Evolutionary conservation across 169 alveolate species (phyloP), one percentile per base, ranked within the genome.

Genomic region (Besnoitia besnoiti): DNA sequence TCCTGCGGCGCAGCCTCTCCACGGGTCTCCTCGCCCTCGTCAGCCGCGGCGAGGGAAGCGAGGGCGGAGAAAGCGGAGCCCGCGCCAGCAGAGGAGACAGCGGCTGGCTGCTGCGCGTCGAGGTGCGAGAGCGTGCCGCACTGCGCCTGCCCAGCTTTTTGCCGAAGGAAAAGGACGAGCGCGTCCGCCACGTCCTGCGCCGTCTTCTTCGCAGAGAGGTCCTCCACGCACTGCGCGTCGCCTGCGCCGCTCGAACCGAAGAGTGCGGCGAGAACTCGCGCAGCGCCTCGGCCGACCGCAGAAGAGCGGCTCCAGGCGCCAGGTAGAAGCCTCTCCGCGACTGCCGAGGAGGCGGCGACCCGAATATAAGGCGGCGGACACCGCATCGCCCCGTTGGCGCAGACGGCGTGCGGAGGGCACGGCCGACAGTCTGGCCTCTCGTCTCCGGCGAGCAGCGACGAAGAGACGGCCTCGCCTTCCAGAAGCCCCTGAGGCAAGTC

Each of bases 381-480:
- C 10, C 59, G 49, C 87, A 77, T 77, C 37, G 35, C 40, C 33
- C 87, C 87, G 59, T 42, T 42, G 16, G 37, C 10, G 37, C 87
- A 77, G n/a, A 77, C 87, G 10, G 87, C 87, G 40, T 77, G 87
- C 33, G 33, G 42, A 12, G 87, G 87, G 40, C 87, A 77, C 12
- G 87, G 59, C 37, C 0, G 40, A 77, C 87, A 77, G 47, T 19
- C 87, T 16, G 0, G 19, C 8, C 16, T 8, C 19, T 5, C n/a
- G 24, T 39, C 39, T 16, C 44, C 82, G 12, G 46, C 27, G 46
- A n/a, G 2, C 8, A 42, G 44, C 39, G 82, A n/a, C 10, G 82
- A n/a, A 37, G 46, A 1, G 39, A n/a, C 7, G 24, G 82, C 39
- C 44, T 39, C 16, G 44, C 14, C 46, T 19, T 73, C 46, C 27